Evolutionary conservation across 495 filamentous ascomycete genomes (phyloP), one percentile per base, ranked within the genome.

Genomic region (Penicillium manginii): DNA sequence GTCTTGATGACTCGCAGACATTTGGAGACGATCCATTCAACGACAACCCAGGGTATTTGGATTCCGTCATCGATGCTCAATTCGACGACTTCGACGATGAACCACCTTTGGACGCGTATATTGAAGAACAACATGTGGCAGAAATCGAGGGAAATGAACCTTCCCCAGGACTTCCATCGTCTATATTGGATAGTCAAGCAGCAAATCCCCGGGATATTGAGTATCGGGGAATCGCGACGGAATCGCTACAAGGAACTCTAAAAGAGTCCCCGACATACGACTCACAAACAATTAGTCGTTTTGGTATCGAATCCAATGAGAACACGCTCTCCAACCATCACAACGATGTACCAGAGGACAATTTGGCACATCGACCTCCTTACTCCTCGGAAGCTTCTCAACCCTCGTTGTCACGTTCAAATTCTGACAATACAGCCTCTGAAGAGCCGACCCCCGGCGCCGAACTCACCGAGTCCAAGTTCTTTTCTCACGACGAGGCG

Each of bases 401-500:
- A 50, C 46, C 42, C 4, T 59, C 64, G 48, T 31, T 58, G 22
- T 60, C 69, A 9, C 58, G 59, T 23, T 71, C 73, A 11, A 67
- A 71, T 12, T 29, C 63, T 53, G 67, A 57, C 21, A 71, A 63
- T 53, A 53, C 59, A n/a, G 54, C 33, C 18, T 69, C 69, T 5
- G 59, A 56, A 39, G 60, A 61, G 8, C 59, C 55, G 22, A 68
- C 64, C 26, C 54, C 67, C 18, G 52, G 57, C 53, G 83, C 83
- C 29, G 83, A 88, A 54, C 81, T 91, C 15, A 75, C 82, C 18
- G 77, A 90, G 58, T 98, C 96, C 10, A 91, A 83, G 61, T 69
- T 94, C 15, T 98, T 92, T 69, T 93, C 85, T 52, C 88, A 96
- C 55, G 91, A 96, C 56, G 92, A 98, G 57, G 94, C 94, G 0